Evolutionary conservation across 2,329 filamentous ascomycete species (phyloP), one percentile per base, ranked within the genome.

Genomic region (Colletotrichum falcatum): DNA sequence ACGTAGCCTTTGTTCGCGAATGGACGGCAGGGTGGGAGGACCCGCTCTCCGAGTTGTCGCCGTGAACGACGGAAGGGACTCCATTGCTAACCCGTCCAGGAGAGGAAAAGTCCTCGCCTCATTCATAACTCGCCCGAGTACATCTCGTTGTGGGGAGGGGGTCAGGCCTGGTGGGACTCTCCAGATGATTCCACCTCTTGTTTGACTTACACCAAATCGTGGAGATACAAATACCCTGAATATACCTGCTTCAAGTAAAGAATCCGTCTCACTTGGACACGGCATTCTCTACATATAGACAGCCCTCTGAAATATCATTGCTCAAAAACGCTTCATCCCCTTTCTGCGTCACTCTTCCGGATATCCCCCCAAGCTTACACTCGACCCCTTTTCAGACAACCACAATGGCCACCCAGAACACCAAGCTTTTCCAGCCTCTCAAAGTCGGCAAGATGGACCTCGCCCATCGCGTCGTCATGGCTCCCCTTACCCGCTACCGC

Each of bases 401-500:
- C 59, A 61, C 42, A 64, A 73, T 73, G 71, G 58, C 61, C 58
- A 61, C 70, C 23, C 48, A 70, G 37, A 62, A 65, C 49, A 71
- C 77, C 33, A 76, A 76, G 68, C 83, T 86, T 23, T 86, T 86
- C 76, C 75, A 79, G 44, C 83, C 84, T 2, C 71, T 86, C 56
- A 79, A 78, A 66, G 73, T 85, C 2, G 84, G 85, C 72, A 78
- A 78, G 20, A 62, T 78, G 20, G 70, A 77, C 48, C 76, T 86
- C 49, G 75, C 82, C 66, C 82, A 85, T 73, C 80, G 84, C 4
- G 74, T 91, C 46, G 84, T 83, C 49, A 84, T 91, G 81, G 85
- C 88, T 0, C 88, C 89, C 2, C 78, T 91, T 65, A 89, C 88
- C n/a, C 84, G 87, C 23, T 83, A 82, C 76, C 85, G 87, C 61